Evolutionary conservation across 1,139 yeast genomes (phyloP).

Genomic region (Suhomyces coccinellae): DNA sequence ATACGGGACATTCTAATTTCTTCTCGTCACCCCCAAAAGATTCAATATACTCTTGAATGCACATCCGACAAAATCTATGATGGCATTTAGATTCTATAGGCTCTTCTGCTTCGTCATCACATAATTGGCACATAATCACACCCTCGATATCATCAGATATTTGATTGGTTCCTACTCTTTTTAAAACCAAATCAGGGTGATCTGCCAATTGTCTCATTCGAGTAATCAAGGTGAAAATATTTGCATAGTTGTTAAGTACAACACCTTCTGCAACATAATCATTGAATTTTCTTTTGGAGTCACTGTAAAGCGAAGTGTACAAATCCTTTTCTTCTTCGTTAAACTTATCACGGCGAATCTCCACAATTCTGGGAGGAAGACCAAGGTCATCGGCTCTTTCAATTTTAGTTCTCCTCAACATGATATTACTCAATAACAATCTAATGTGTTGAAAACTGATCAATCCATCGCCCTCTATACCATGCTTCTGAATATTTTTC

Average conservation of each 20-base stretch:
- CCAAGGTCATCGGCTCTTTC: slow-evolving; percentile 98
- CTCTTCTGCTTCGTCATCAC: slow-evolving; percentile 98
- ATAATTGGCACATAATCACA: slow-evolving; percentile 81
- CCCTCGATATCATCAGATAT: slow-evolving; percentile 46
- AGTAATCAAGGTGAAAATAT: slow-evolving; percentile 91
- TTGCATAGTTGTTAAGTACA: slow-evolving; percentile 91
- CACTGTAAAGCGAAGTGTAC: slow-evolving; percentile 83
- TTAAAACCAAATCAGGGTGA: slow-evolving; percentile 92
- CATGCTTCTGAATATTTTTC: slow-evolving; percentile 82
- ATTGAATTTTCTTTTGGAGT: slow-evolving; percentile 81
- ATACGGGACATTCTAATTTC: slow-evolving; percentile 85
- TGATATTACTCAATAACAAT: slow-evolving; percentile 66
- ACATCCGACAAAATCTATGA: slow-evolving; percentile 88
- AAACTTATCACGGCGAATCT: slow-evolving; percentile 79
- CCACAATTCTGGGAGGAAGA: slow-evolving; percentile 90
- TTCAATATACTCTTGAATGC: slow-evolving; percentile 86
- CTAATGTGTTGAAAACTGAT: slow-evolving; percentile 79
- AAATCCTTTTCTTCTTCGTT: slow-evolving; percentile 94
- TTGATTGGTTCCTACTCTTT: slow-evolving; percentile 54
- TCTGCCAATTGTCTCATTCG: slow-evolving; percentile 98
- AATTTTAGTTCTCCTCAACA: slow-evolving; percentile 91
- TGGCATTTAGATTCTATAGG: slow-evolving; percentile 94
- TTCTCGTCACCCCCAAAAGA: slow-evolving; percentile 64
- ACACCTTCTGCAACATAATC: slow-evolving; percentile 94
- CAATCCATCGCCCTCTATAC: slow-evolving; percentile 77